Evolutionary conservation across 2,329 filamentous ascomycete genomes (phyloP).

Genomic region (Aspergillus latus): DNA sequence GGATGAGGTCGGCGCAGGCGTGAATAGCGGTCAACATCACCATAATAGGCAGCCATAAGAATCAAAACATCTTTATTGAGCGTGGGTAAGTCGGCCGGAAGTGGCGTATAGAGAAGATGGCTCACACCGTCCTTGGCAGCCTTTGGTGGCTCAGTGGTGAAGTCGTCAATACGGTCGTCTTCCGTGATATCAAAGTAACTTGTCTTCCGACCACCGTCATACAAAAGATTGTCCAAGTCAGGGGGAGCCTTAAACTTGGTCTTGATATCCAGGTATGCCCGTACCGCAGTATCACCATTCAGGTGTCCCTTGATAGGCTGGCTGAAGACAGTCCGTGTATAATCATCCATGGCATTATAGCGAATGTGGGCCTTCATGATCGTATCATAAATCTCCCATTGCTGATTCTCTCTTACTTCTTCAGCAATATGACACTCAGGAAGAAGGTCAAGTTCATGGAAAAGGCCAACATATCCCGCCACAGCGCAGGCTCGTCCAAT

Average conservation of each 20-base stretch:
- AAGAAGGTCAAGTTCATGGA: slow-evolving; percentile 20
- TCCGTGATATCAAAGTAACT: background rate
- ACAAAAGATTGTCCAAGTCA: background rate
- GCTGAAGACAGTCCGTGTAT: slow-evolving; percentile 15
- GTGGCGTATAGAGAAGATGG: slow-evolving; percentile 10
- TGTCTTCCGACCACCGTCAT: background rate
- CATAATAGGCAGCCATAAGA: slow-evolving; percentile 38
- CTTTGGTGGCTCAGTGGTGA: slow-evolving; percentile 5
- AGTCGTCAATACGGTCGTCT: background rate
- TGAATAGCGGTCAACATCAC: slow-evolving; percentile 43
- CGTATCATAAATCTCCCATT: slow-evolving; percentile 15
- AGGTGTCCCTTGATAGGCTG: slow-evolving; percentile 13
- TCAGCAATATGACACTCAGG: slow-evolving; percentile 24
- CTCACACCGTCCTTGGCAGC: background rate
- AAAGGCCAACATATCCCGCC: slow-evolving; percentile 21
- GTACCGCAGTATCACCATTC: slow-evolving; percentile 13
- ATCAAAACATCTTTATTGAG: slow-evolving; percentile 43
- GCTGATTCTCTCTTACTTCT: slow-evolving; percentile 18
- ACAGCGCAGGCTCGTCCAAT: slow-evolving; percentile 24
- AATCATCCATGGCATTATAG: slow-evolving; percentile 23
- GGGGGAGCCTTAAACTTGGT: background rate
- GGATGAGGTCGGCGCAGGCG: slow-evolving; percentile 34
- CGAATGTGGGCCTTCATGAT: slow-evolving; percentile 12
- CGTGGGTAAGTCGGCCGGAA: slow-evolving; percentile 39
- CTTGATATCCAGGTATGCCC: background rate